phyloP scores from a whole-genome alignment of 768 basidiomycete species.

The Fomitopsis pulvina region DNA sequence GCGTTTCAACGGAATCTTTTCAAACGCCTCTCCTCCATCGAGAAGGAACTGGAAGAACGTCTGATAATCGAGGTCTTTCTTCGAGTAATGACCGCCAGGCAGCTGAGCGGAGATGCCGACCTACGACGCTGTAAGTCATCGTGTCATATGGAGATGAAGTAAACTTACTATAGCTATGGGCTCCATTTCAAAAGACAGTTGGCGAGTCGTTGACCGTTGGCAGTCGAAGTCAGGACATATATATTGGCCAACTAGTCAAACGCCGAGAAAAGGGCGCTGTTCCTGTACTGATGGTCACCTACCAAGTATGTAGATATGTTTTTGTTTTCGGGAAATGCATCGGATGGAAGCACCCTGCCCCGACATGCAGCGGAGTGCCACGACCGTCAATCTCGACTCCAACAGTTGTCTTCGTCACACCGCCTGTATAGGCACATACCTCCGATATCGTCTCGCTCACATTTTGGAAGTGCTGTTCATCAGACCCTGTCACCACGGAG shows the following conservation, averaged over 20 bases:
- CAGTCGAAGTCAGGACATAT: no score
- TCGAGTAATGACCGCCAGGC: conserved; percentile 25
- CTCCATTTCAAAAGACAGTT: neutral
- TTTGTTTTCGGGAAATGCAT: neutral
- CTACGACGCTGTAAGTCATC: conserved; percentile 17
- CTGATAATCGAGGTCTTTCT: conserved; percentile 27
- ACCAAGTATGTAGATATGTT: neutral
- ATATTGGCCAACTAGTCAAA: neutral
- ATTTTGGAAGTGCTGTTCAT: no score
- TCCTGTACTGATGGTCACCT: neutral
- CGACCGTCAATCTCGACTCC: no score
- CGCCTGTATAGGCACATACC: no score
- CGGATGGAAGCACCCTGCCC: no score
- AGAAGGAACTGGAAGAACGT: conserved; percentile 33
- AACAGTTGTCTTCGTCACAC: no score
- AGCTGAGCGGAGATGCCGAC: conserved; percentile 34
- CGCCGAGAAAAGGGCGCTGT: neutral
- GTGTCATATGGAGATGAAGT: neutral
- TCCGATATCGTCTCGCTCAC: no score
- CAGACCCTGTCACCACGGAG: no score
- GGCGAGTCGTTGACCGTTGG: neutral
- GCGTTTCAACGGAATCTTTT: conserved; percentile 24
- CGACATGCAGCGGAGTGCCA: no score
- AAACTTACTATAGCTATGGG: neutral
- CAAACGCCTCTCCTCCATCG: conserved; percentile 25